Conservation (phyloP, 2,329 filamentous ascomycete species). For the Spiromastix sp. region DNA sequence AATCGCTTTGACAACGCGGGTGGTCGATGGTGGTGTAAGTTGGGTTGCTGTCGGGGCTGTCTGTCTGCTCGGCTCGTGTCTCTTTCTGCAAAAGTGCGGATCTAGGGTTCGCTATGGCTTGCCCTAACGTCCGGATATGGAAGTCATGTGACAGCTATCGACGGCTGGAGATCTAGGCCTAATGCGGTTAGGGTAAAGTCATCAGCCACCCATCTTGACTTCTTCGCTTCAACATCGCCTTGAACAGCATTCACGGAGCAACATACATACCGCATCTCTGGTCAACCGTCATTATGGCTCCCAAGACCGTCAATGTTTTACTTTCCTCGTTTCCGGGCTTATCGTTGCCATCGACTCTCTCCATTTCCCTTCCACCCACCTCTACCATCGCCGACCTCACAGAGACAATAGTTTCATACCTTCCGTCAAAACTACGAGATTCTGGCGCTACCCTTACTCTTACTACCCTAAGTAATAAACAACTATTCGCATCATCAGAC, state of each 20-base stretch:
- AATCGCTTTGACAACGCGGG: conserved; percentile 42
- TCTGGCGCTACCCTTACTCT: conserved; percentile 54
- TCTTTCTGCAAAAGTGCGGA: neutral
- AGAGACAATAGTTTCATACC: conserved; percentile 44
- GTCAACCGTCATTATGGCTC: conserved; percentile 5
- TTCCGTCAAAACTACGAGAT: conserved; percentile 49
- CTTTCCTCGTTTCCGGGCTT: conserved; percentile 77
- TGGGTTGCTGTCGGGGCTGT: conserved; percentile 14
- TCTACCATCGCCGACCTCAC: conserved; percentile 60
- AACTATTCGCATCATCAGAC: conserved; percentile 47
- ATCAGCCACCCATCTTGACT: neutral
- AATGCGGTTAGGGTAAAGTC: no score
- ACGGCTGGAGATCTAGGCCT: neutral
- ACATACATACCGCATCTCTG: neutral
- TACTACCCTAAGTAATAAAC: conserved; percentile 69
- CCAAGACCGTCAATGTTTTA: conserved; percentile 61
- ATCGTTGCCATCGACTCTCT: conserved; percentile 69
- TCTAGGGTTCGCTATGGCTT: conserved; percentile 2
- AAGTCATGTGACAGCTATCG: neutral
- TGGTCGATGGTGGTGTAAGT: conserved; percentile 24
- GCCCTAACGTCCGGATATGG: conserved; percentile 4
- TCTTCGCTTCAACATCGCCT: neutral
- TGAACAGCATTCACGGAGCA: no score
- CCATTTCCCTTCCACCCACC: conserved; percentile 58
- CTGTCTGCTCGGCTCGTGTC: conserved; percentile 18